Base-by-base conservation (phyloP, 169 alveolate species). In the Cryptosporidium meleagridis region DNA sequence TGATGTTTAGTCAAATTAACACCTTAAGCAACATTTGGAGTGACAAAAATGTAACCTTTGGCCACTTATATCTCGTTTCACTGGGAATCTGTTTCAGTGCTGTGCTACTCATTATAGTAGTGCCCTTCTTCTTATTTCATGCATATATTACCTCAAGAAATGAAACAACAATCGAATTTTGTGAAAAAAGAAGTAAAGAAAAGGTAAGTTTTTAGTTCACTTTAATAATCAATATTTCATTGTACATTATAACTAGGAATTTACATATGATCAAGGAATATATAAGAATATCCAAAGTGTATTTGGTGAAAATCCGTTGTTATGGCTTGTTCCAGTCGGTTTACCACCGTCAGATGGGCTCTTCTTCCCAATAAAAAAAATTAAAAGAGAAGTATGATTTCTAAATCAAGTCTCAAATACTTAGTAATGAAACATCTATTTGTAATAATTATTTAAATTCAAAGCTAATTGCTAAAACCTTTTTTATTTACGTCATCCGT, bases 261-360 rank as follows among this genome's bases (percentile, higher is more conserved):
- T 70, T 58, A 85, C 91, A 35, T 92, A 87, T 70, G 92, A 92
- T 26, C 85, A 85, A 53, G 94, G 94, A 75, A 41, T 85, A 55
- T 62, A 68, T 53, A 84, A 75, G 29, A 92, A 92, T 62, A 59
- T 85, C 12, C 91, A 65, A 44, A 85, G 86, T 51, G 92, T 87
- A 29, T 73, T 92, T 92, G 94, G 94, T 26, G 84, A 62, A 23
- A 91, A 92, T 67, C 92, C 91, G 4, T 70, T 87, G 3, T 45
- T 87, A 26, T 92, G 94, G 94, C 87, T 85, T 2, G 8, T 87
- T 3, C 94, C 94, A 8, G 87, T 87, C 55, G 94, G 93, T 9
- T 85, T 91, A 6, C 94, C 94, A 9, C 70, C 84, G 12, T 85
- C 92, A 18, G 91, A 87, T 39, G 94, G 94, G 4, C 72, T 92